Percentiles rank a stretch among this genome's conserved stretches.
Conservation (phyloP, 768 basidiomycete species). For the button mushroom (Agaricus bisporus) region DNA sequence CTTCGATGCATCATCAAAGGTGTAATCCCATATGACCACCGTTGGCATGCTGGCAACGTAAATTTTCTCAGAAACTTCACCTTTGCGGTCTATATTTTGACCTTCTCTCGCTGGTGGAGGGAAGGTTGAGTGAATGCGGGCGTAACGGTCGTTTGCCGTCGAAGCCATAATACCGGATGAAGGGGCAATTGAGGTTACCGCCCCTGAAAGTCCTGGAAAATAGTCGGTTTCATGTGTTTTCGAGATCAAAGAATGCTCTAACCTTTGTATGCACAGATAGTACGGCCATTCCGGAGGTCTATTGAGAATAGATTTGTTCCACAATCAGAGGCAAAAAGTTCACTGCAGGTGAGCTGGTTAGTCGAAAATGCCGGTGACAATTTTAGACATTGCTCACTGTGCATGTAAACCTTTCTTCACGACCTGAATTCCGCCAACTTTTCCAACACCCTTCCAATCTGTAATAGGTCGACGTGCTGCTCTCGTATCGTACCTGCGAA, state of each 20-base stretch:
- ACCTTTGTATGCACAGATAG: conserved; percentile 68
- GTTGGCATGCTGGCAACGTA: conserved; percentile 62
- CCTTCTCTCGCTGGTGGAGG: conserved; percentile 42
- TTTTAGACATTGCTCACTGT: conserved; percentile 41
- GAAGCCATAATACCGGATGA: conserved; percentile 53
- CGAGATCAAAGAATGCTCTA: neutral
- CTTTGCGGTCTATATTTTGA: conserved; percentile 50
- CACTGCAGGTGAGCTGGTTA: conserved; percentile 32
- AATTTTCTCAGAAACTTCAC: conserved; percentile 54
- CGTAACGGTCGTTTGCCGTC: conserved; percentile 60
- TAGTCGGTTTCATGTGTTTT: neutral
- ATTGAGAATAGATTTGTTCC: conserved; percentile 58
- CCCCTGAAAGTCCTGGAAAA: conserved; percentile 58
- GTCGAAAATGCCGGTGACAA: neutral
- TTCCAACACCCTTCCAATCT: conserved; percentile 56
- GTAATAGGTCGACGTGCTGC: conserved; percentile 60
- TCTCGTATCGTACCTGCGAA: conserved; percentile 75
- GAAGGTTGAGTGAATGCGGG: conserved; percentile 60
- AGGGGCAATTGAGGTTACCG: conserved; percentile 58
- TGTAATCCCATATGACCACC: conserved; percentile 54
- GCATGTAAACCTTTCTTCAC: conserved; percentile 56
- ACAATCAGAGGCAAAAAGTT: conserved; percentile 64
- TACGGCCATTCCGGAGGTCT: conserved; percentile 62
- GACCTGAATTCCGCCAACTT: conserved; percentile 53
- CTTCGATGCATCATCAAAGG: conserved; percentile 17